phyloP scores from a whole-genome alignment of 2,329 filamentous ascomycete species.

The Dactylonectria macrodidyma region DNA sequence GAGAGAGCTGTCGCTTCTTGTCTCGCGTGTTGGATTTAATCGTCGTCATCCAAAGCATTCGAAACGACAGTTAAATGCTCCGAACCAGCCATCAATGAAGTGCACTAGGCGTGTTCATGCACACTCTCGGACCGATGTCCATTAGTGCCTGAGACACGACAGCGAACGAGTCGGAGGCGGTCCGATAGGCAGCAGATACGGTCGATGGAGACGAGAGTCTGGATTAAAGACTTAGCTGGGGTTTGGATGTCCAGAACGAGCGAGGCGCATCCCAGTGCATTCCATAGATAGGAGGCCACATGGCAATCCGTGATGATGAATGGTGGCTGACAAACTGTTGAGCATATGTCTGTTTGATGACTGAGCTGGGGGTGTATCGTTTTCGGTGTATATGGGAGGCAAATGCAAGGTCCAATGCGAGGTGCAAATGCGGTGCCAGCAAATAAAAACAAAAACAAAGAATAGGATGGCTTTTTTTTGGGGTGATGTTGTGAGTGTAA shows the following conservation, averaged over 20 bases:
- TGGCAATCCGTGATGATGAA: constrained; percentile 7
- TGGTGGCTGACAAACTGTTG: constrained; percentile 12
- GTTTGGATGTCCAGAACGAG: constrained; percentile 13
- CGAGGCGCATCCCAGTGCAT: constrained; percentile 28
- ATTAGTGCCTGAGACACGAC: background rate
- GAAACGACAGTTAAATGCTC: background rate
- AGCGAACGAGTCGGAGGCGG: constrained; percentile 1
- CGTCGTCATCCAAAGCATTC: background rate
- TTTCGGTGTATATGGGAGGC: background rate
- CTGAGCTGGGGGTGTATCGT: background rate
- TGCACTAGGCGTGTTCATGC: background rate
- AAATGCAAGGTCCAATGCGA: background rate
- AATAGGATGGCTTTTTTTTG: background rate
- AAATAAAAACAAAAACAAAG: background rate
- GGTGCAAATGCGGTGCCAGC: constrained; percentile 4
- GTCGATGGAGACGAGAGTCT: background rate
- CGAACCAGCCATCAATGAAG: background rate
- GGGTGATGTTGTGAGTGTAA: background rate
- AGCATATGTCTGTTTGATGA: constrained; percentile 12
- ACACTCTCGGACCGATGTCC: background rate
- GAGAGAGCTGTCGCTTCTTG: background rate
- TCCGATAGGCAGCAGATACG: constrained; percentile 10
- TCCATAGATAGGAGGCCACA: constrained; percentile 19
- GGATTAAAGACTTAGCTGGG: background rate
- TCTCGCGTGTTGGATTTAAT: background rate